phyloP scores from a whole-genome alignment of 352 stramenopile species.

The Pythium apleroticum region DNA sequence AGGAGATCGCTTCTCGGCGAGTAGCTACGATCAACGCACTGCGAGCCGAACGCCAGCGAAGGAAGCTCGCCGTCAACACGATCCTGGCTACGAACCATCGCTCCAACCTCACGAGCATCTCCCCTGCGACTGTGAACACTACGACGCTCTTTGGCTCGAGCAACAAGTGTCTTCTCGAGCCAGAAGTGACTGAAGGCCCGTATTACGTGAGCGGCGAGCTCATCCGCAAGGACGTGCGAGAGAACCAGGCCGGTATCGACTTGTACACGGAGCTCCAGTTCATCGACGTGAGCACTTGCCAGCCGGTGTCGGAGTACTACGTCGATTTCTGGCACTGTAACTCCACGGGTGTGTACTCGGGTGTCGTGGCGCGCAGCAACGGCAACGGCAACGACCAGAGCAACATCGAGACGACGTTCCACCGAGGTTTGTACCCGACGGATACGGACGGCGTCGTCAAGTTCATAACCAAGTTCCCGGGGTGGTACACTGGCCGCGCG shows the following conservation, averaged over 20 bases:
- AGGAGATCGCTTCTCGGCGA: background rate
- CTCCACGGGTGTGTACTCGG: conserved; percentile 20
- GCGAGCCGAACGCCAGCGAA: background rate
- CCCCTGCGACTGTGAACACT: background rate
- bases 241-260: conserved; percentile 15
- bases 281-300: conserved; percentile 20
- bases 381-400: conserved; percentile 6
- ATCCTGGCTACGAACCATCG: conserved; percentile 6
- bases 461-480: conserved; percentile 24
- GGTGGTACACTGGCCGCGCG: conserved; percentile 14
- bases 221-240: conserved; percentile 16
- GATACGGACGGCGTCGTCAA: conserved; percentile 14
- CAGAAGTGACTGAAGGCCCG: conserved; percentile 10
- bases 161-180: conserved; percentile 8
- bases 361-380: conserved; percentile 11
- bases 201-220: conserved; percentile 20
- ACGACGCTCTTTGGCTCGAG: background rate
- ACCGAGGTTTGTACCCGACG: conserved; percentile 11
- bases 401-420: conserved; percentile 21
- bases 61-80: background rate
- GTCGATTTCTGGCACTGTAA: conserved; percentile 25
- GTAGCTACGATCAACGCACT: background rate
- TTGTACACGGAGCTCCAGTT: conserved; percentile 18
- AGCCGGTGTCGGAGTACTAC: conserved; percentile 12
- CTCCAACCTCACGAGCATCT: background rate